Base-by-base conservation (phyloP, 495 filamentous ascomycete genomes). In the Viridothelium virens region DNA sequence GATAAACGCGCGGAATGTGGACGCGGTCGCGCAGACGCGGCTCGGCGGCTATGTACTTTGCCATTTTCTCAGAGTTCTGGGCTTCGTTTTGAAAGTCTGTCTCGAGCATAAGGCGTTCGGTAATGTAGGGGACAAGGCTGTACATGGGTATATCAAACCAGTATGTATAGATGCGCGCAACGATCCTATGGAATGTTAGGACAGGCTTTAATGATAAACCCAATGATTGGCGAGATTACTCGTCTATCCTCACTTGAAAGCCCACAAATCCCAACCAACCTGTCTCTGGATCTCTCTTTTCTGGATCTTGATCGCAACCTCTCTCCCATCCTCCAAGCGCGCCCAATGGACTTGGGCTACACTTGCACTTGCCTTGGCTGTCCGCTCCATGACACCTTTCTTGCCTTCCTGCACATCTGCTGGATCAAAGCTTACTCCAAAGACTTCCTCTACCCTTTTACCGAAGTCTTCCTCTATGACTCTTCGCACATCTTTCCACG, bases 311-410 rank as follows among this genome's bases (percentile, higher is more conserved):
- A 98, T 83, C 0, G 94, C 94, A 25, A 97, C 89, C 81, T 96
- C 91, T 48, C 89, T 82, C 0, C 93, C 93, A 77, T 96, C 91
- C 7, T 81, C 74, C 64, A 98, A 70, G 63, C 89, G 77, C 37
- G 94, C 93, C 90, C 92, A 96, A 73, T 98, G 94, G 0, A 98
- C 94, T 78, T 98, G 94, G 12, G 94, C 94, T 0, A 98, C 92
- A 72, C 88, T 92, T 6, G 94, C 94, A 66, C 89, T 92, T 0
- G 94, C 94, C 65, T 91, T 81, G 2, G 94, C 93, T 64, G 79
- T 87, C 38, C 88, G 83, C 79, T 97, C 93, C 90, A 97, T 95
- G 34, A 93, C 77, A 0, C 92, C 92, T 56, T 70, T 72, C 69
- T 83, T 85, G n/a, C 79, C 79, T 12, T 74, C 78, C 66, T 66